Base-by-base conservation (phyloP, 164 flowering plant genomes). In the Sedum album region DNA sequence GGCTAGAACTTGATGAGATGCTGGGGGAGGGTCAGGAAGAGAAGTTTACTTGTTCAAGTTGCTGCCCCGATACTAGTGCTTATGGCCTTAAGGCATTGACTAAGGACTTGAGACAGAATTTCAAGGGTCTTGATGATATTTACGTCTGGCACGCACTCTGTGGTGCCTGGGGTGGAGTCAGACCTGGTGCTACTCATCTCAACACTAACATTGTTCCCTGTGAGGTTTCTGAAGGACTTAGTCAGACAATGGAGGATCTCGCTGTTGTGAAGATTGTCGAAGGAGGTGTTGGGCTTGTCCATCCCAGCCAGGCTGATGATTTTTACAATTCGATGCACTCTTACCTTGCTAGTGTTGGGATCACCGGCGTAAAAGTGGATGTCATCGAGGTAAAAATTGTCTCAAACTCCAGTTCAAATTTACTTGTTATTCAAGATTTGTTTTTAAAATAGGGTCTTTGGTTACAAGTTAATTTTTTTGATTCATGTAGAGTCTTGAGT, bases 321-420 rank as follows among this genome's bases (percentile, higher is more conserved):
- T 85, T 86, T 35, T 92, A 84, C 44, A 87, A 90, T 25, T 82
- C 88, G 0, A 84, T 87, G 91, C 96, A 92, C 70, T 90, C 93
- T 7, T 80, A 86, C 76, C 90, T 92, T 35, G 76, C 91, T 33
- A 49, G 76, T 28, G 81, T 66, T 8, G 96, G n/a, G n/a, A n/a
- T n/a, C n/a, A n/a, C n/a, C n/a, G n/a, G n/a, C n/a, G n/a, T n/a
- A n/a, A n/a, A n/a, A n/a, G n/a, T n/a, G n/a, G n/a, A n/a, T n/a
- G n/a, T n/a, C n/a, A n/a, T n/a, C n/a, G n/a, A n/a, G n/a, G 96
- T 31, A 20, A 49, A 49, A 39, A 8, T 10, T 39, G 42, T 14
- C 1, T 39, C 42, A 10, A 39, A 39, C 42, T 1, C 8, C 13
- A 39, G 8, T 39, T 39, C 42, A 39, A 39, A 39, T 4, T 33